Evolutionary conservation across 495 filamentous ascomycete species (phyloP), one percentile per base, ranked within the genome.

Genomic region (Podospora fimiseda): DNA sequence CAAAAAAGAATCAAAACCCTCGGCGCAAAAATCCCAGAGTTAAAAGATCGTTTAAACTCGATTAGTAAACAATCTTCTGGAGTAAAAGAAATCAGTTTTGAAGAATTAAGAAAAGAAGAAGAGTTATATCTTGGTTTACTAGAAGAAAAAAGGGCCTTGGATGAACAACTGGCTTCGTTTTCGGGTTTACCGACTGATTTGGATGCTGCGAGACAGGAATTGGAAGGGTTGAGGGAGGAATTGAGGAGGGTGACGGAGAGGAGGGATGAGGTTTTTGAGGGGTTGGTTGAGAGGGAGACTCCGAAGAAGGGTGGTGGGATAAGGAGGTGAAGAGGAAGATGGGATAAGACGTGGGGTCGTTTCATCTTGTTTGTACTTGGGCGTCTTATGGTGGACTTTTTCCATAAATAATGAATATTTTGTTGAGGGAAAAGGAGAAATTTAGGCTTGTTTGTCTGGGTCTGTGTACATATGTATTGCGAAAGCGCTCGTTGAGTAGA

Each of bases 211-310:
- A 74, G 83, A 53, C 61, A 74, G 14, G 81, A 85, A 64, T 76
- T 92, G 39, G 84, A 85, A 59, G 69, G 73, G 38, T 60, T 88
- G 52, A 77, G 85, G 44, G 66, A 61, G 11, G 83, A 90, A 60
- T 65, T 92, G 23, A 66, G 72, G 21, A 65, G 70, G 16, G 66
- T 88, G 41, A 82, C 70, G 40, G 69, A 66, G 56, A 65, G 76
- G 55, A 77, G 89, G 42, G 87, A 94, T 62, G 74, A 64, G 22
- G 75, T 89, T 57, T 88, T 91, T 65, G 89, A 88, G 52, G 74
- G 66, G 5, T 51, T 80, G 18, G 76, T 79, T 2, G 77, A 81
- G 57, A 69, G 74, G 20, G 76, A 78, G 53, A 76, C 68, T 22
- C 75, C 76, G 1, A 60, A 64, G 52, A 79, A 79, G 52, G 51